Conservation (phyloP, 257 asterid species). For the Capsicum chinense region DNA sequence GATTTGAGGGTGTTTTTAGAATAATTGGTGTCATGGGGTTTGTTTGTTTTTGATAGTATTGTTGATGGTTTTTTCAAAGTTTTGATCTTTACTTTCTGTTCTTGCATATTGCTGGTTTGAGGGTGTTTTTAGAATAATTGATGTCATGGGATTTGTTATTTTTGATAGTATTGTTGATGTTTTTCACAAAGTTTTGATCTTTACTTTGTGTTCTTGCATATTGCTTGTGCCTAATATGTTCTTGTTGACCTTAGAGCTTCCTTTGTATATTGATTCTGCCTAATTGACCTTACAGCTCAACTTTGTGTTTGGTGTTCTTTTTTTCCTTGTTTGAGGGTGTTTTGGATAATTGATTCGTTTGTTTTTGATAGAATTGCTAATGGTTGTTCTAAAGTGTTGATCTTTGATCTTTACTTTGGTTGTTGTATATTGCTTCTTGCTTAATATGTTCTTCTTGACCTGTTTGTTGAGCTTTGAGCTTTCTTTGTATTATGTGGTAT, state of each 20-base stretch:
- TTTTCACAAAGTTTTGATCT: constrained; percentile 27
- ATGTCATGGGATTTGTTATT: constrained; percentile 32
- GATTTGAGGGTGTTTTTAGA: neutral
- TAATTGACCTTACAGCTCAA: constrained; percentile 89
- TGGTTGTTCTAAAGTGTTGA: constrained; percentile 26
- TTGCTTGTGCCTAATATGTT: no score
- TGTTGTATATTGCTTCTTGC: neutral
- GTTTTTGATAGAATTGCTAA: constrained; percentile 23
- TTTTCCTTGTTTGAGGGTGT: neutral
- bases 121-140: neutral
- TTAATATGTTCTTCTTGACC: constrained; percentile 37
- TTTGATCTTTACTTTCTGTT: constrained; percentile 24
- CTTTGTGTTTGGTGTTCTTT: constrained; percentile 55
- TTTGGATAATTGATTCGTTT: constrained; percentile 26
- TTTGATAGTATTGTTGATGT: constrained; percentile 24
- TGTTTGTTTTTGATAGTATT: constrained; percentile 32
- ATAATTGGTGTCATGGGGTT: constrained; percentile 31
- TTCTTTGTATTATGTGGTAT: constrained; percentile 87
- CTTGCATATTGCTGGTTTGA: neutral
- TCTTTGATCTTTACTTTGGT: constrained; percentile 26
- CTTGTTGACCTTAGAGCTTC: no score
- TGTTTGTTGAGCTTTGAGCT: constrained; percentile 47
- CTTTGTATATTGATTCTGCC: neutral
- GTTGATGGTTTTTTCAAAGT: constrained; percentile 23
- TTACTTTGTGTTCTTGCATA: constrained; percentile 11